Base-by-base conservation (phyloP, 2,329 filamentous ascomycete species). In the Fusarium subtropicale region DNA sequence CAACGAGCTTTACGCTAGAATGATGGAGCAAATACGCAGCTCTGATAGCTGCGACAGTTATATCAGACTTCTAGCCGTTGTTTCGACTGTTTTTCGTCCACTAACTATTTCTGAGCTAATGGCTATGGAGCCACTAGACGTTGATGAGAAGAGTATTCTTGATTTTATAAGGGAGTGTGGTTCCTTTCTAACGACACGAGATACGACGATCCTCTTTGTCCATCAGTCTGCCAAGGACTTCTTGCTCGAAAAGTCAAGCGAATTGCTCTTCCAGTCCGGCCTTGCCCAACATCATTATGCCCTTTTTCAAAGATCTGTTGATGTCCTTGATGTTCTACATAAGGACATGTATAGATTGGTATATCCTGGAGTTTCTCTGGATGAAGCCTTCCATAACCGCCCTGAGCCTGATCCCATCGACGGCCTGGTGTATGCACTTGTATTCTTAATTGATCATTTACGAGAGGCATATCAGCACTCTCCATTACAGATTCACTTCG, bases 221-320 rank as follows among this genome's bases (percentile, higher is more conserved):
- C 52, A 55, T 6, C 5, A 28, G 12, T 55, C 52, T 2, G 42
- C 53, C 0, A 56, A 39, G 9, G 53, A 56, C 15, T 56, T 56
- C 6, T 3, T 56, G 7, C n/a, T 39, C 2, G 20, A 1, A 6
- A 16, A 39, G 3, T 26, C 12, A 1, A 24, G 16, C 8, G 1
- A 0, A 0, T 7, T 13, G 1, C 20, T 50, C 0, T 33, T 39
- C 1, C 26, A 0, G 7, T 39, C 12, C 3, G 26, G 34, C 0
- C 16, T 56, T 11, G 10, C 20, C 0, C 26, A 33, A 0, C 16
- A 41, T 2, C 54, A 50, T 18, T 50, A 33, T n/a, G 0, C 9
- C 4, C 5, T 56, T 2, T 50, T 39, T 3, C 9, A 31, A 13
- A 2, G 12, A 16, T 56, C 42, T 2, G 33, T 56, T 2, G 6